phyloP scores from a whole-genome alignment of 257 asterid species.

The Primulina huaijiensis region DNA sequence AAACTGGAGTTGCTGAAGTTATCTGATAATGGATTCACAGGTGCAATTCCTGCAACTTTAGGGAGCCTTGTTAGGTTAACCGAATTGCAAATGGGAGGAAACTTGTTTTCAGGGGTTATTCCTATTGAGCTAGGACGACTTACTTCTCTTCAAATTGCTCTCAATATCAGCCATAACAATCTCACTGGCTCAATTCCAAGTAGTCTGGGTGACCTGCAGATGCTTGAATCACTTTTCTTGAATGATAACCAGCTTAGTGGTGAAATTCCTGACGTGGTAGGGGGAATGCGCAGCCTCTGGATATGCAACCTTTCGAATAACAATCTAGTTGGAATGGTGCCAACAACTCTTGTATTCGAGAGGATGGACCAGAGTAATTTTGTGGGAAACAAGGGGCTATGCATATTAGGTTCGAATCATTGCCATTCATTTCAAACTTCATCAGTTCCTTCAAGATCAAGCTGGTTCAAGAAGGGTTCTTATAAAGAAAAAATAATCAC shows the following conservation, averaged over 20 bases:
- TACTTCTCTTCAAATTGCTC: slow-evolving; percentile 70
- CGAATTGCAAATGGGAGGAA: slow-evolving; percentile 84
- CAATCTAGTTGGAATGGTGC: slow-evolving; percentile 58
- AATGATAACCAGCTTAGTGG: slow-evolving; percentile 73
- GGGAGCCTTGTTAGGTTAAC: slow-evolving; percentile 66
- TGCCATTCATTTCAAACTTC: slow-evolving; percentile 40
- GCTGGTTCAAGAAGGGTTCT: slow-evolving; percentile 50
- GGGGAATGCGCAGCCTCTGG: slow-evolving; percentile 58
- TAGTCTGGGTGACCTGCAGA: slow-evolving; percentile 62
- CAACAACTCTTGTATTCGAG: slow-evolving; percentile 59
- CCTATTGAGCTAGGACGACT: slow-evolving; percentile 74
- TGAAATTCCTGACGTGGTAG: slow-evolving; percentile 72
- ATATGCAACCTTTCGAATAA: slow-evolving; percentile 83
- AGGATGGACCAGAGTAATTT: slow-evolving; percentile 75
- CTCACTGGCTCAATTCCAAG: slow-evolving; percentile 63
- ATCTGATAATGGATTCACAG: slow-evolving; percentile 62
- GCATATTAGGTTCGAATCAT: slow-evolving; percentile 30
- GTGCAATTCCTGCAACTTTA: slow-evolving; percentile 58
- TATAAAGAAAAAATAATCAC: slow-evolving; percentile 51
- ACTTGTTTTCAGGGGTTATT: slow-evolving; percentile 56
- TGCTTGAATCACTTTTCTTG: slow-evolving; percentile 74
- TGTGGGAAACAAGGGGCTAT: slow-evolving; percentile 60
- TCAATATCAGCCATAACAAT: slow-evolving; percentile 65
- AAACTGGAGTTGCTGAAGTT: slow-evolving; percentile 70
- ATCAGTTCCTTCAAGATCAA: slow-evolving; percentile 23